phyloP scores from a whole-genome alignment of 495 filamentous ascomycete genomes.

The Xylaria nigripes region DNA sequence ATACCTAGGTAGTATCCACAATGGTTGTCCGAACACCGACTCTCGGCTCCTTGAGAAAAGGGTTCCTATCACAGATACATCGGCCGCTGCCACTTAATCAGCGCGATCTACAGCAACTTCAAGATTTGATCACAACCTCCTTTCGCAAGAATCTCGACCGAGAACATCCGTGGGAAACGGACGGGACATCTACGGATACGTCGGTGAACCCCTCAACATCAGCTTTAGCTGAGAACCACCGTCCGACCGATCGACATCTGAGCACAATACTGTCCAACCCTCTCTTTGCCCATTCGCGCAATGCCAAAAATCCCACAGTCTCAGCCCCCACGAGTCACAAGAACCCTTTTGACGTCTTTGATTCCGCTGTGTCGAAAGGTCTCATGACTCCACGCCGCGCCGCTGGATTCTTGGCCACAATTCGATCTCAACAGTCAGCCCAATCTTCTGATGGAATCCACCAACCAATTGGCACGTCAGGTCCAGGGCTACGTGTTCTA shows the following conservation, averaged over 20 bases:
- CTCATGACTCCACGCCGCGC: conserved; percentile 37
- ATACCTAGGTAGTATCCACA: too few relatives aligned
- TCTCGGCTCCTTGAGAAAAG: conserved; percentile 37
- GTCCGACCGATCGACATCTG: conserved; percentile 48
- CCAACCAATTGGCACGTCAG: conserved; percentile 29
- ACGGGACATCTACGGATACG: conserved; percentile 12
- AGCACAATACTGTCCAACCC: conserved; percentile 64
- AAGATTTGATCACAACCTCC: conserved; percentile 62
- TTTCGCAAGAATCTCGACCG: conserved; percentile 66
- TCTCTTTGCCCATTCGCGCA: conserved; percentile 36
- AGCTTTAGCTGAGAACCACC: conserved; percentile 12
- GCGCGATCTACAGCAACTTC: conserved; percentile 59
- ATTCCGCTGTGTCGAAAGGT: conserved; percentile 32
- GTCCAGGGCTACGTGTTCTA: conserved; percentile 36
- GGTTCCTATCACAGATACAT: conserved; percentile 54
- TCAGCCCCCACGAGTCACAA: not conserved
- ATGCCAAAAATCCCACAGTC: not conserved
- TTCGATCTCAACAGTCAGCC: conserved; percentile 22
- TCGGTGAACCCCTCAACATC: conserved; percentile 14
- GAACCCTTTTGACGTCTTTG: conserved; percentile 30
- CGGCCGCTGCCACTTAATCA: conserved; percentile 58
- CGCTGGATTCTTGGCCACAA: conserved; percentile 32
- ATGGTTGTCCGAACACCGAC: conserved; percentile 23
- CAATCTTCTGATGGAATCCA: conserved; percentile 18
- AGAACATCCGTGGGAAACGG: conserved; percentile 44